phyloP scores from a whole-genome alignment of 1,284 basidiomycete species.

The Kwoniella shivajii region DNA sequence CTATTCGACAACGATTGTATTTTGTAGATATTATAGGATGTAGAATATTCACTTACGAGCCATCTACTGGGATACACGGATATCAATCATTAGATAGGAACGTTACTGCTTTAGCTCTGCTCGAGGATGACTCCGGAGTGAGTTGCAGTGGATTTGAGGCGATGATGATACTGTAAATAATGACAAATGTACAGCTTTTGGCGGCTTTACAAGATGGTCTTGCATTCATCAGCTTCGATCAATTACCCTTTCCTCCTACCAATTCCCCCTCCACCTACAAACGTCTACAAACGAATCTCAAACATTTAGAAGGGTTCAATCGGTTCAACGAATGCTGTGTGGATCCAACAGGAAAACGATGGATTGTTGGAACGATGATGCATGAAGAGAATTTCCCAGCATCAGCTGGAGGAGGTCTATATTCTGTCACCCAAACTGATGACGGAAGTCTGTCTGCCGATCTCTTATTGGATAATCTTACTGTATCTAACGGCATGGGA shows the following conservation, averaged over 20 bases:
- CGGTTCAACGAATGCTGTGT: slow-evolving; percentile 29
- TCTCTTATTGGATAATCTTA: slow-evolving; percentile 19
- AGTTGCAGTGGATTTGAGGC: neutral
- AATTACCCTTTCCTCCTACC: slow-evolving; percentile 24
- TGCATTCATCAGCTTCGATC: slow-evolving; percentile 16
- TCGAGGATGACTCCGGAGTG: slow-evolving; percentile 21
- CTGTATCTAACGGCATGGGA: slow-evolving; percentile 30
- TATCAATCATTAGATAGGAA: slow-evolving; percentile 25
- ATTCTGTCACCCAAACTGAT: neutral
- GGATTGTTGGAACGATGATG: slow-evolving; percentile 30
- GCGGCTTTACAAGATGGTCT: slow-evolving; percentile 21
- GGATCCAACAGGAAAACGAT: slow-evolving; percentile 24
- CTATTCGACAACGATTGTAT: slow-evolving; percentile 21
- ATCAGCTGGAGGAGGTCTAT: slow-evolving; percentile 12
- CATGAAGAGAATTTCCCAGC: neutral
- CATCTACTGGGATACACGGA: slow-evolving; percentile 17
- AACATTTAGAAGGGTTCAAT: slow-evolving; percentile 4
- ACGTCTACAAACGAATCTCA: neutral
- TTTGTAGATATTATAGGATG: slow-evolving; percentile 30
- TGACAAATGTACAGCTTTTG: slow-evolving; percentile 20
- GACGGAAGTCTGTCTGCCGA: neutral
- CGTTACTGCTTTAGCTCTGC: slow-evolving; percentile 23
- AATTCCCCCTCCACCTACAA: neutral
- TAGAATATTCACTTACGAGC: slow-evolving; percentile 24
- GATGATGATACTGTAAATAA: neutral